Evolutionary conservation across 148 eudicot species (phyloP).

Genomic region (Silene latifolia): DNA sequence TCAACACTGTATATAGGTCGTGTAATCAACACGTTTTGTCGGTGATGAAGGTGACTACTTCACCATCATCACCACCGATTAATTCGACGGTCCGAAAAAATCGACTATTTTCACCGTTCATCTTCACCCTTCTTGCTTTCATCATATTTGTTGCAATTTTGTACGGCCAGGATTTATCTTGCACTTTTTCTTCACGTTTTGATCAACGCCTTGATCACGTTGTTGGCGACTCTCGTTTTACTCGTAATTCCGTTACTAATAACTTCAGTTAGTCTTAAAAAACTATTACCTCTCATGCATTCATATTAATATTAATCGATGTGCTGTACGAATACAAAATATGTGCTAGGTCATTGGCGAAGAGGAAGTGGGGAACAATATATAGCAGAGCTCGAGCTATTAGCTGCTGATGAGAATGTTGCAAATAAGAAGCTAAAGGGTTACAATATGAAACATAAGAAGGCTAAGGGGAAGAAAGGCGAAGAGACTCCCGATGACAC

Average conservation of each 20-base stretch:
- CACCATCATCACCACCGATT: conserved; percentile 3
- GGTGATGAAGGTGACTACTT: conserved; percentile 10
- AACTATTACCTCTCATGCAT: neutral
- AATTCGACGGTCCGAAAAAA: conserved; percentile 35
- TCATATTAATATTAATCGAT: too few relatives aligned
- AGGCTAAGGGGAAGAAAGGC: conserved; percentile 62
- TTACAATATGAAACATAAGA: conserved; percentile 66
- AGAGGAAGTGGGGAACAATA: too few relatives aligned
- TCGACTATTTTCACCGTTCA: conserved; percentile 47
- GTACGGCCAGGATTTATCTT: conserved; percentile 57
- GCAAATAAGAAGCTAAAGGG: conserved; percentile 56
- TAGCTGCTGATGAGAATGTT: conserved; percentile 73
- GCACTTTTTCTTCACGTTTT: conserved; percentile 40
- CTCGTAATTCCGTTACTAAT: neutral
- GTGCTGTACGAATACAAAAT: too few relatives aligned
- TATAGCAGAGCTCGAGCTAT: conserved; percentile 92
- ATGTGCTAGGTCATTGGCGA: too few relatives aligned
- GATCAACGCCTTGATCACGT: conserved; percentile 15
- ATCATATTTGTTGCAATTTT: conserved; percentile 55
- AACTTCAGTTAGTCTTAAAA: conserved; percentile 15
- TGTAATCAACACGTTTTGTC: too few relatives aligned
- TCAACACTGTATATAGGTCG: too few relatives aligned
- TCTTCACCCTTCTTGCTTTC: conserved; percentile 56
- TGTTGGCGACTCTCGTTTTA: conserved; percentile 1
- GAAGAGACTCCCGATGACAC: conserved; percentile 53